Conservation (phyloP, 768 basidiomycete genomes). For the Neoboletus brunneissimus region DNA sequence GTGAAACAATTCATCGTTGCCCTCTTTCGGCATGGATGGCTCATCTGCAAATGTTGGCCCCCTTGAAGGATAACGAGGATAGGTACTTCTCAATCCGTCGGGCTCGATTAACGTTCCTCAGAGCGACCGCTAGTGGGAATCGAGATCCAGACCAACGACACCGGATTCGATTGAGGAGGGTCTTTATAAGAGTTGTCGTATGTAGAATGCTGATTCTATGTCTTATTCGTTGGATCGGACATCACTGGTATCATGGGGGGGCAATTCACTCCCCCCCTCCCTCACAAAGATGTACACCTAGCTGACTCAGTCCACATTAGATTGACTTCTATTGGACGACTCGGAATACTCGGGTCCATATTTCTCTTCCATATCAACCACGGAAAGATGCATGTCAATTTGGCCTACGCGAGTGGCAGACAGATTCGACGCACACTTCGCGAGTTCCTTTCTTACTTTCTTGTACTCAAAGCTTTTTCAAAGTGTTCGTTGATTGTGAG, state of each 20-base stretch:
- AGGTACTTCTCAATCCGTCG: background rate
- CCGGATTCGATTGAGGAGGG: background rate
- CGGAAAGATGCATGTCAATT: background rate
- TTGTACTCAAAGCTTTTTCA: slow-evolving; percentile 81
- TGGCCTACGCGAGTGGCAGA: background rate
- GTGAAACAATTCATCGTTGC: background rate
- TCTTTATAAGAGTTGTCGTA: background rate
- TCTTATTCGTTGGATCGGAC: too few relatives aligned
- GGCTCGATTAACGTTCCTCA: too few relatives aligned
- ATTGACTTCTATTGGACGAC: too few relatives aligned
- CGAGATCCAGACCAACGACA: background rate
- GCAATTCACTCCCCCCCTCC: too few relatives aligned
- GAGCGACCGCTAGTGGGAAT: too few relatives aligned
- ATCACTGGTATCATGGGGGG: too few relatives aligned
- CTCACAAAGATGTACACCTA: too few relatives aligned
- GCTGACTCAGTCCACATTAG: too few relatives aligned
- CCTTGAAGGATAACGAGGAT: background rate
- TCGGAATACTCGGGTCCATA: slow-evolving; percentile 71
- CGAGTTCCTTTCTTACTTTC: slow-evolving; percentile 84
- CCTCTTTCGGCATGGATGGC: background rate
- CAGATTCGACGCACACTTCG: slow-evolving; percentile 53
- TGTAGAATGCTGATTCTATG: background rate
- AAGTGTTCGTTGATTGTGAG: slow-evolving; percentile 72
- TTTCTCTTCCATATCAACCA: slow-evolving; percentile 70
- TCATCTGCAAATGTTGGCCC: too few relatives aligned